phyloP scores from a whole-genome alignment of 441 rosid genomes.

The Hura crepitans region DNA sequence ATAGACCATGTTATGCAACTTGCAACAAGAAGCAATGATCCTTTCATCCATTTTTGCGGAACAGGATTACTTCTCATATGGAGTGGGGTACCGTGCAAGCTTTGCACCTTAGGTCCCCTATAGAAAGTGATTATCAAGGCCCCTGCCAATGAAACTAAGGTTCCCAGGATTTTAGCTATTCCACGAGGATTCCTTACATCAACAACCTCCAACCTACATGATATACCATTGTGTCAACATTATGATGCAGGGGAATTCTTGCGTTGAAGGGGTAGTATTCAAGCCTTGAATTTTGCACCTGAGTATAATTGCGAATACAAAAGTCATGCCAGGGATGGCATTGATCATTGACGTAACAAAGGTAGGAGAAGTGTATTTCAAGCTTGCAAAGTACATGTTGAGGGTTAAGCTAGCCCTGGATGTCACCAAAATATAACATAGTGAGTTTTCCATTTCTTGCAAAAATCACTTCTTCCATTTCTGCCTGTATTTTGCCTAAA shows the following conservation, averaged over 20 bases:
- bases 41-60: conserved; percentile 36
- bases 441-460: conserved; percentile 10
- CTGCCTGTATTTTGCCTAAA: not conserved
- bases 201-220: conserved; percentile 39
- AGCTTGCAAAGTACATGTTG: conserved; percentile 48
- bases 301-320: conserved; percentile 34
- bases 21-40: conserved; percentile 36
- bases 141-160: conserved; percentile 36
- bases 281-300: conserved; percentile 23
- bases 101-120: conserved; percentile 33
- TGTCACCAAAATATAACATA: conserved; percentile 7
- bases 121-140: conserved; percentile 34
- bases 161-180: conserved; percentile 41
- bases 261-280: not conserved
- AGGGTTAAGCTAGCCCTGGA: conserved; percentile 40
- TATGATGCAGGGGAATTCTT: not conserved
- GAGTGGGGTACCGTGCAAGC: conserved; percentile 28
- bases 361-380: conserved; percentile 43
- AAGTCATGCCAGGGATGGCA: conserved; percentile 37
- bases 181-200: conserved; percentile 34
- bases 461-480: not conserved
- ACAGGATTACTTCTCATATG: conserved; percentile 23
- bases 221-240: not conserved
- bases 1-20: conserved; percentile 44
- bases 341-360: conserved; percentile 42